Base-by-base conservation (phyloP, 768 basidiomycete genomes). In the Cyathus striatus region DNA sequence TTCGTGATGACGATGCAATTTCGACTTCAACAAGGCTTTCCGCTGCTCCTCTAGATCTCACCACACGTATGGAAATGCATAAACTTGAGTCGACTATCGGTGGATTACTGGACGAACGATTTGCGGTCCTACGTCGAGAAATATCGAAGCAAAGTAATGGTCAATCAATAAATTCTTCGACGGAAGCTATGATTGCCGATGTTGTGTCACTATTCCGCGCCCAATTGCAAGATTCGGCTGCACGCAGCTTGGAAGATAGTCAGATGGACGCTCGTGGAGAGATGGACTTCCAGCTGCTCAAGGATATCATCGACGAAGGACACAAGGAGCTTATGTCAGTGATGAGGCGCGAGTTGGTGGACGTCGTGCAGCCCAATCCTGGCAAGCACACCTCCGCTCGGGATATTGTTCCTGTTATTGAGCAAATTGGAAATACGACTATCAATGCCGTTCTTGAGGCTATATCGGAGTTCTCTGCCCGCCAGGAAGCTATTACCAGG, bases 201-300 rank as follows among this genome's bases (percentile, higher is more conserved):
- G 73, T 87, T 4, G 69, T 87, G 30, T 65, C 78, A 6, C 61
- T 86, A 45, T 83, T 88, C 69, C 75, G 83, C 6, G 64, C 77
- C 16, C 84, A 87, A 50, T 63, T 87, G 7, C 78, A 78, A 43
- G 80, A 82, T 30, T 78, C 79, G 6, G 78, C 81, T 0, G 66
- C 68, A 5, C 72, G 73, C 35, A 71, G 73, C 16, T 49, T 73
- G 38, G 82, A 86, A 17, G 80, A 83, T 43, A 76, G 73, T 46
- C 79, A 77, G 51, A 66, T 78, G 64, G 85, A 88, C 52, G 86
- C 83, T 18, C 77, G 79, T 23, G 86, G 83, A 16, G 87, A 90
- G 49, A 62, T 89, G 20, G 88, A 90, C 61, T 79, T 88, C 56
- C 83, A 88, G 54, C 65, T 87, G 47, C 73, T 91, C 55, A 83